These are phyloP conservation scores for Rosa hybrid DNA, from an alignment of 331 rosid genomes.

Conservation along the genomic window DNA sequence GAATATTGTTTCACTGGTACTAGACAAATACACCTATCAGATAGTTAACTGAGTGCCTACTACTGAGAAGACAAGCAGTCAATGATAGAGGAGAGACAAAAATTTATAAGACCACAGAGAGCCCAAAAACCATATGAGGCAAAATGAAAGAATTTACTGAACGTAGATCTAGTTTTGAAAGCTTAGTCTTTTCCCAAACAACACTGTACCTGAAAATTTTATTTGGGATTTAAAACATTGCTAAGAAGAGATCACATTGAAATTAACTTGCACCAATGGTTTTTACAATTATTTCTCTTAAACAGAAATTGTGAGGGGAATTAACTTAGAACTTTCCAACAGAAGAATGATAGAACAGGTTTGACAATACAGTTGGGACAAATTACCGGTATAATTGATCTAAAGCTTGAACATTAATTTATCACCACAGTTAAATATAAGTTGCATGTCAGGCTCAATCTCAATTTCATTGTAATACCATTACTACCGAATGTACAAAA, in stretches of 20 bases:
- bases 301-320: not conserved
- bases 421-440: conserved; percentile 27
- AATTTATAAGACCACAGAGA: not conserved
- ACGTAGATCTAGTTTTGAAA: not conserved
- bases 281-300: not conserved
- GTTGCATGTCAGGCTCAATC: conserved; percentile 23
- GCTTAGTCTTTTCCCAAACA: not conserved
- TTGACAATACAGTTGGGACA: conserved; percentile 17
- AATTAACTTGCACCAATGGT: not conserved
- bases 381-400: conserved; percentile 21
- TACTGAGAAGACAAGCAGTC: not conserved
- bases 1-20: not conserved
- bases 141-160: not conserved
- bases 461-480: conserved; percentile 26
- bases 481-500: conserved; percentile 16
- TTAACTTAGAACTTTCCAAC: conserved; percentile 2
- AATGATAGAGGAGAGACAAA: not conserved
- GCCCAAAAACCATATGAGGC: not conserved
- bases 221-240: not conserved
- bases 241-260: not conserved
- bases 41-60: not conserved
- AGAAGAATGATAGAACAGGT: conserved; percentile 26
- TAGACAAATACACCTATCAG: not conserved
- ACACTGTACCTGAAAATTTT: not conserved
- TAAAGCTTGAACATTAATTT: conserved; percentile 10